phyloP scores from a whole-genome alignment of 2,329 filamentous ascomycete species.

The Colletotrichum sp. region DNA sequence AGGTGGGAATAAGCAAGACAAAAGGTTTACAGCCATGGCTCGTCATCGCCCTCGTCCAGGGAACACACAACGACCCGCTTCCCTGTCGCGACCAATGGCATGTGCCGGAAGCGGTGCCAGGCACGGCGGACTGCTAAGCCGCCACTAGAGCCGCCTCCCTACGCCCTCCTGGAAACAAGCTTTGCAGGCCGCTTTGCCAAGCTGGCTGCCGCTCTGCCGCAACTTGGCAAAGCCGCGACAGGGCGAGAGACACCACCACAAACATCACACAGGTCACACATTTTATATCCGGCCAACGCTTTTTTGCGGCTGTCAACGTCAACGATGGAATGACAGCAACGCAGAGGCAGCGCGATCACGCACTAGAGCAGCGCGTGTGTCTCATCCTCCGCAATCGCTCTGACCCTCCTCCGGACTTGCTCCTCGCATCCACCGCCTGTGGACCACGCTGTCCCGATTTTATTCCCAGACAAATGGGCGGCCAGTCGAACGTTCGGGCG shows the following conservation, averaged over 20 bases:
- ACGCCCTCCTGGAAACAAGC: constrained; percentile 6
- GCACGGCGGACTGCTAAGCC: not conserved
- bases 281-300: not conserved
- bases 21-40: not conserved
- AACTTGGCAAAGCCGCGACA: constrained; percentile 5
- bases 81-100: not conserved
- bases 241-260: not conserved
- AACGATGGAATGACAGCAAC: not conserved
- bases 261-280: not conserved
- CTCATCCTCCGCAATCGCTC: not conserved
- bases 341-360: not conserved
- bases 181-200: constrained; percentile 10
- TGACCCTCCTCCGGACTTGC: constrained; percentile 8
- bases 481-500: not conserved
- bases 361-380: not conserved
- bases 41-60: not conserved
- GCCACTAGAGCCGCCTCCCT: not conserved
- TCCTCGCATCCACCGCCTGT: not conserved
- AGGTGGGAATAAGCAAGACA: not conserved
- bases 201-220: constrained; percentile 11
- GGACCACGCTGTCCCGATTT: not conserved
- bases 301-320: not conserved
- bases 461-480: not conserved
- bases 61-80: not conserved
- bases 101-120: not conserved